A percentile compares a stretch with the other conserved stretches of the same genome.
Conservation (phyloP, 163 green algal genomes). For the Scenedesmus sp. region DNA sequence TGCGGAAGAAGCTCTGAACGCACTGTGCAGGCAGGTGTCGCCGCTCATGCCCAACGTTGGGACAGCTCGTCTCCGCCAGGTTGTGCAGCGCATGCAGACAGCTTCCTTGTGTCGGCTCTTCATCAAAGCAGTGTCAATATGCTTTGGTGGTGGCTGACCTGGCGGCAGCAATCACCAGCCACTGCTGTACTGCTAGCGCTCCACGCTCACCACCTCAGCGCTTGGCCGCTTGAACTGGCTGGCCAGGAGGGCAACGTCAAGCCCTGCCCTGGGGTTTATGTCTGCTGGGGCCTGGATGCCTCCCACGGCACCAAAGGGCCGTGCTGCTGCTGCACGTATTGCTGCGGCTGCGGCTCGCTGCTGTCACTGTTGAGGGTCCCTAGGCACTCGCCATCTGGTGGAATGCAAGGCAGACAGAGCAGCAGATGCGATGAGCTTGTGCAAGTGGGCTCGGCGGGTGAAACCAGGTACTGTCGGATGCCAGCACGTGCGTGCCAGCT, state of each 20-base stretch:
- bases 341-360: conserved; percentile 56
- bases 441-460: too few relatives aligned
- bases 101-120: too few relatives aligned
- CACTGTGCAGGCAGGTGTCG: background rate
- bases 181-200: background rate
- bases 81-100: background rate
- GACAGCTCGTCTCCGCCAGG: too few relatives aligned
- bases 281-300: background rate
- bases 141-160: background rate
- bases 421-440: background rate
- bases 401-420: background rate
- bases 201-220: conserved; percentile 18
- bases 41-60: background rate
- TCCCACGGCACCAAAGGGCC: background rate
- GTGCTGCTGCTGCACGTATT: background rate
- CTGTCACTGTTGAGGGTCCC: conserved; percentile 56
- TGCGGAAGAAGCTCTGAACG: background rate
- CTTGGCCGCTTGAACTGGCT: conserved; percentile 16
- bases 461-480: background rate
- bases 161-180: background rate
- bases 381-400: conserved; percentile 25
- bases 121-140: background rate
- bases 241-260: background rate
- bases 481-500: background rate
- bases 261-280: conserved; percentile 5